Percentiles rank a stretch among this genome's conserved stretches.
Conservation (phyloP, 208 protist species). For the Leishmania martiniquensis region DNA sequence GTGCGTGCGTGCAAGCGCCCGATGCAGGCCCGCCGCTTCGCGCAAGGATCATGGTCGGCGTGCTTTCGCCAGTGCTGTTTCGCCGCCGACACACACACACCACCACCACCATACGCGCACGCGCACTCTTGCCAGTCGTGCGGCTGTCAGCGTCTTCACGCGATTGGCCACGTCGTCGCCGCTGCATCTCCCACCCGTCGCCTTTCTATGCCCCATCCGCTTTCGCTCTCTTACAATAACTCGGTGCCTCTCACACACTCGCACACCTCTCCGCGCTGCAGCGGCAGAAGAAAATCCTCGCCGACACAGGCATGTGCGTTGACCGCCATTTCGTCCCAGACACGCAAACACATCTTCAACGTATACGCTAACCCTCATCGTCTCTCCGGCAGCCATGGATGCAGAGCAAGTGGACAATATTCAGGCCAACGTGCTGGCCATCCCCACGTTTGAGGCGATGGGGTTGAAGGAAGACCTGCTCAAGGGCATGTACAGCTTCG, state of each 20-base stretch:
- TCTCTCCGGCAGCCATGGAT: conserved; percentile 16
- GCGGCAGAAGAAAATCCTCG: neutral
- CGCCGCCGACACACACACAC: too few species aligned
- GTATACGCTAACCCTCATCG: neutral
- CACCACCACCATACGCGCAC: too few species aligned
- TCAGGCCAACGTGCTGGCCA: conserved; percentile 86
- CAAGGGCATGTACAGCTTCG: conserved; percentile 98
- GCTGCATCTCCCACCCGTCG: neutral
- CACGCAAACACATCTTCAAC: neutral
- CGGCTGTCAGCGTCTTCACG: neutral
- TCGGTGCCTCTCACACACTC: neutral
- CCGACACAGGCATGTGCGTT: neutral
- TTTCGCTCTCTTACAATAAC: neutral
- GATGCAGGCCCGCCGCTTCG: neutral
- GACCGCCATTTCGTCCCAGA: neutral
- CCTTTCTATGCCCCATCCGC: neutral
- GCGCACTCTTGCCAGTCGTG: neutral
- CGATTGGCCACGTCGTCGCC: neutral
- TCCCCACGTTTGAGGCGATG: conserved; percentile 92
- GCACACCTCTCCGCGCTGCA: neutral
- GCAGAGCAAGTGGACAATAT: conserved; percentile 58
- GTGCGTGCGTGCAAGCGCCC: too few species aligned
- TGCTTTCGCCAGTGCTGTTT: too few species aligned
- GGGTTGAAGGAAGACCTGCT: conserved; percentile 86
- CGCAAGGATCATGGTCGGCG: neutral